Conservation (phyloP, 23 red algal species). For the Gracilaria vermiculophylla region DNA sequence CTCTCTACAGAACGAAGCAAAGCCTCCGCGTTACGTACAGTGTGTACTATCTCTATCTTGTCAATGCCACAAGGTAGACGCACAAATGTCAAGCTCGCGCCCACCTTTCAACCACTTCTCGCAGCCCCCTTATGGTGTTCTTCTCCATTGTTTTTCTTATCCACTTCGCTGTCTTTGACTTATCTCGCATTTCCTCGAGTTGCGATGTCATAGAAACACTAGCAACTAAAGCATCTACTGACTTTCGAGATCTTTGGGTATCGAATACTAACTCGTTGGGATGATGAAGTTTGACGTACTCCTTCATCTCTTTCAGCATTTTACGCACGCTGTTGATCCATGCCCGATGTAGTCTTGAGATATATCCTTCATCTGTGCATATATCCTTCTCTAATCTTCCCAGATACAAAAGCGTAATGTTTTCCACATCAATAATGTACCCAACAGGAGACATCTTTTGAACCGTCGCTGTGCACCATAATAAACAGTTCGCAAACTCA, state of each 20-base stretch:
- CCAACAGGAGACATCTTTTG: conserved; percentile 70
- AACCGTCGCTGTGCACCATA: conserved; percentile 69
- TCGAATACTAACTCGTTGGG: conserved; percentile 67
- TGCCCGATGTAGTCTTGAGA: conserved; percentile 18
- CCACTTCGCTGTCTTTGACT: conserved; percentile 50
- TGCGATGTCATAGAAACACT: conserved; percentile 32
- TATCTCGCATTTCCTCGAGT: conserved; percentile 37
- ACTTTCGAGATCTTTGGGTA: conserved; percentile 48
- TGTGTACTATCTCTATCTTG: background rate
- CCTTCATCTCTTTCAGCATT: conserved; percentile 70
- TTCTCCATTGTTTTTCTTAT: conserved; percentile 15
- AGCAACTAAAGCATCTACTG: conserved; percentile 30
- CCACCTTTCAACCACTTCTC: background rate
- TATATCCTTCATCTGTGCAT: conserved; percentile 23
- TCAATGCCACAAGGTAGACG: too few species aligned
- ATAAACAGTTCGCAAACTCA: conserved; percentile 57
- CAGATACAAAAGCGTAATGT: conserved; percentile 45
- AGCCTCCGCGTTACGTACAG: too few species aligned
- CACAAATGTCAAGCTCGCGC: background rate
- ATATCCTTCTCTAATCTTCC: conserved; percentile 37
- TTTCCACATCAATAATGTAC: conserved; percentile 73
- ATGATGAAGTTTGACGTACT: conserved; percentile 77
- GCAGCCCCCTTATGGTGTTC: background rate
- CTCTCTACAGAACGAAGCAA: too few species aligned
- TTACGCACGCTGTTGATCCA: conserved; percentile 68